These are phyloP conservation scores for Pleurotus tuoliensis DNA, from an alignment of 768 basidiomycete genomes.

Conservation along the genomic window DNA sequence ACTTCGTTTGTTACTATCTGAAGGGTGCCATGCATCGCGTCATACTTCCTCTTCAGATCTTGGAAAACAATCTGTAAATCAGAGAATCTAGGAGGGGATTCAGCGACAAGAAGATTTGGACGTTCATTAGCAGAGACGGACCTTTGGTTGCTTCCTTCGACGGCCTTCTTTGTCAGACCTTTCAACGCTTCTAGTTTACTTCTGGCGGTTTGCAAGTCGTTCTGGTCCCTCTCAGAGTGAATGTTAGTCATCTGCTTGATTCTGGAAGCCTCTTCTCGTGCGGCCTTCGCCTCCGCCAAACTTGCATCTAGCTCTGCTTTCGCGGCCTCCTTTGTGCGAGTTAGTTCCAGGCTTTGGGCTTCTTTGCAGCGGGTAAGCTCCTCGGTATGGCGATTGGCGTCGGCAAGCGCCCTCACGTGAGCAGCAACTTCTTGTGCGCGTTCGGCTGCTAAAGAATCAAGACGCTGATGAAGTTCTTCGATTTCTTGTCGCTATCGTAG, in stretches of 20 bases:
- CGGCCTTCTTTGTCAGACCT: slow-evolving; percentile 2
- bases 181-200: slow-evolving; percentile 7
- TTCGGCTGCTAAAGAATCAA: not conserved
- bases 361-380: not conserved
- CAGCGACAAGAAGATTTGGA: not conserved
- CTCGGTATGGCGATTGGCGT: not conserved
- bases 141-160: slow-evolving; percentile 8
- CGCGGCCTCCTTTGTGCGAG: not conserved
- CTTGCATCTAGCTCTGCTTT: not conserved
- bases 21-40: not conserved
- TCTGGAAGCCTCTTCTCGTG: not conserved
- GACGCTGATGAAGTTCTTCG: not conserved
- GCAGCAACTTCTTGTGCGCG: not conserved
- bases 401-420: not conserved
- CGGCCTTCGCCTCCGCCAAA: not conserved
- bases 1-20: not conserved
- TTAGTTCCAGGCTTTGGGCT: not conserved
- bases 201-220: not conserved
- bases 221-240: not conserved
- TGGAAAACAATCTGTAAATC: slow-evolving; percentile 6
- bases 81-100: not conserved
- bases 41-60: slow-evolving; percentile 2
- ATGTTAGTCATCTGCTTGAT: not conserved
- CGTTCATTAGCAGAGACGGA: not conserved
- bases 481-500: not conserved